Conservation (phyloP, 2,329 filamentous ascomycete species). For the Aaosphaeria arxii region DNA sequence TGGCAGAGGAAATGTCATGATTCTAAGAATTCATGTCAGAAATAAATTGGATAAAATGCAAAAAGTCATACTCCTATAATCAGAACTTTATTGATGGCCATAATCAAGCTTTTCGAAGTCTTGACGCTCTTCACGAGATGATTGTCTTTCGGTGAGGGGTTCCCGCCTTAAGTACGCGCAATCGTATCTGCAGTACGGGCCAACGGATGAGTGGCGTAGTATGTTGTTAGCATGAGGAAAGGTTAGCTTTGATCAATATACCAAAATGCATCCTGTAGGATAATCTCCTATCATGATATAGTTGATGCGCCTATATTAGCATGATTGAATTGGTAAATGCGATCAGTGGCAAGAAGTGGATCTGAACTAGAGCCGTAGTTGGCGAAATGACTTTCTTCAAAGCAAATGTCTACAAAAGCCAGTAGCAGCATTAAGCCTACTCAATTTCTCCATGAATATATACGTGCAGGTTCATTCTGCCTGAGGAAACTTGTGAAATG, state of each 20-base stretch:
- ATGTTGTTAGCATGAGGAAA: conserved; percentile 5
- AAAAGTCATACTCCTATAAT: conserved; percentile 21
- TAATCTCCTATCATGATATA: conserved; percentile 5
- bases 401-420: not conserved
- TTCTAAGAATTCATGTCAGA: conserved; percentile 17
- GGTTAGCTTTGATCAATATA: conserved; percentile 9
- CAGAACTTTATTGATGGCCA: conserved; percentile 16
- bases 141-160: too few species aligned
- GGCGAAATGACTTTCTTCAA: not conserved
- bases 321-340: conserved; percentile 12
- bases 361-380: not conserved
- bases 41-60: too few species aligned
- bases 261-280: conserved; percentile 5
- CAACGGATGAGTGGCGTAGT: conserved; percentile 14
- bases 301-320: conserved; percentile 20
- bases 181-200: conserved; percentile 8
- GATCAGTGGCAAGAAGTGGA: conserved; percentile 5
- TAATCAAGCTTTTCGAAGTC: not conserved
- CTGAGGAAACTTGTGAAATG: not conserved
- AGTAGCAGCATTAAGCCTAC: not conserved
- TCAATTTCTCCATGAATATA: too few species aligned
- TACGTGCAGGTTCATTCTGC: not conserved
- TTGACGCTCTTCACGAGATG: too few species aligned
- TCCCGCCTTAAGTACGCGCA: too few species aligned
- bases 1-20: conserved; percentile 17